These are phyloP conservation scores for Trichophyton benhamiae DNA, from an alignment of 2,329 filamentous ascomycete genomes.

Conservation along the genomic window DNA sequence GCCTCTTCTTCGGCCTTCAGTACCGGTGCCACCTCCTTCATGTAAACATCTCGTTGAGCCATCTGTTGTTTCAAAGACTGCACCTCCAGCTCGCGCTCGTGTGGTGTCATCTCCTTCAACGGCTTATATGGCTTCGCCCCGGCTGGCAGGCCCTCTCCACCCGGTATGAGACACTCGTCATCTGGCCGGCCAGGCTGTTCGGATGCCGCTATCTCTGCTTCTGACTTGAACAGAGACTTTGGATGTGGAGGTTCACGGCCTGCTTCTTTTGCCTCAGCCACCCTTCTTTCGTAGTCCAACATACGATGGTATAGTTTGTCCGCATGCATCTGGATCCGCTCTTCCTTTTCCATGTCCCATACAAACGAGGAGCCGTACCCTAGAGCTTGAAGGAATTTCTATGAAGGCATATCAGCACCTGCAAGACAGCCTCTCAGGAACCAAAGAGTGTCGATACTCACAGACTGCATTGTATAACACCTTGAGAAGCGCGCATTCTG, in stretches of 20 bases:
- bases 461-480: constrained; percentile 80
- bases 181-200: constrained; percentile 6
- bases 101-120: constrained; percentile 32
- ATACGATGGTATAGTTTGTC: constrained; percentile 82
- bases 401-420: constrained; percentile 4
- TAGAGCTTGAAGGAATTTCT: constrained; percentile 80
- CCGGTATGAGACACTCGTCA: constrained; percentile 24
- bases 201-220: constrained; percentile 13
- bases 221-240: constrained; percentile 34
- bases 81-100: constrained; percentile 36
- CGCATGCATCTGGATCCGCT: constrained; percentile 90
- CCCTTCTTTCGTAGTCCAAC: constrained; percentile 63
- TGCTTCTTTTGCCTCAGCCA: constrained; percentile 46
- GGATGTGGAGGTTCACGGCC: constrained; percentile 33
- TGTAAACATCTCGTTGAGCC: constrained; percentile 27
- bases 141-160: constrained; percentile 25
- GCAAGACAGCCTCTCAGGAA: not conserved
- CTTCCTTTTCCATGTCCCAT: constrained; percentile 56
- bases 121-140: constrained; percentile 28
- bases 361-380: constrained; percentile 66
- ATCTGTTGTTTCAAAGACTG: constrained; percentile 27
- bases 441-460: constrained; percentile 28
- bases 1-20: constrained; percentile 28
- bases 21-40: constrained; percentile 25
- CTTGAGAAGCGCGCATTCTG: constrained; percentile 68